Conservation (phyloP, 148 eudicot genomes). For the Pouteria glomerata region DNA sequence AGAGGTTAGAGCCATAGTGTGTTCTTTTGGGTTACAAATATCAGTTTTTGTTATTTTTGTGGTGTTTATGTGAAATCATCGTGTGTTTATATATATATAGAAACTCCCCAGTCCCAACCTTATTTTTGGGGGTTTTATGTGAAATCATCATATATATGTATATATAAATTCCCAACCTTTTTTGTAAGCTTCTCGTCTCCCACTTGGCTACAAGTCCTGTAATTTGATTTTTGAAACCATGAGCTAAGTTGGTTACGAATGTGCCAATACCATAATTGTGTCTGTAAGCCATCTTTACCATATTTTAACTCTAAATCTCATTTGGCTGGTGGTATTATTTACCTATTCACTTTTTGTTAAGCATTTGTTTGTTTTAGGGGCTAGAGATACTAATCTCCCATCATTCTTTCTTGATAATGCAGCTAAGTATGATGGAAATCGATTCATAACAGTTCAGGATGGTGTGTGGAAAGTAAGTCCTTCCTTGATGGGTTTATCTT, state of each 20-base stretch:
- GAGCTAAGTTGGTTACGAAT: neutral
- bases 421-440: conserved; percentile 86
- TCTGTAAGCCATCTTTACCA: conserved; percentile 2
- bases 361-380: neutral
- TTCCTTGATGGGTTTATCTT: neutral
- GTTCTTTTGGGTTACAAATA: neutral
- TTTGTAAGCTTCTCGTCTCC: neutral
- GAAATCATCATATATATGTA: neutral
- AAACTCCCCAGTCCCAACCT: too few relatives aligned
- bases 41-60: neutral
- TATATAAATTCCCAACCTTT: neutral
- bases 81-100: too few relatives aligned
- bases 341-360: neutral
- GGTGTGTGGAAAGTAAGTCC: conserved; percentile 77
- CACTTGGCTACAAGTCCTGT: neutral
- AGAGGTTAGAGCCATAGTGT: neutral
- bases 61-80: too few relatives aligned
- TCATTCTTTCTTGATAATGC: conserved; percentile 29
- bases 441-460: conserved; percentile 69
- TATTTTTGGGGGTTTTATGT: too few relatives aligned
- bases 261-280: neutral
- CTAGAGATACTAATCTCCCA: conserved; percentile 13
- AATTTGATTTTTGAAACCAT: neutral
- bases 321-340: neutral
- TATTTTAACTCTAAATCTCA: neutral